Conservation (phyloP, 192 early-diverging fungal species). For the Coemansia sp. region DNA sequence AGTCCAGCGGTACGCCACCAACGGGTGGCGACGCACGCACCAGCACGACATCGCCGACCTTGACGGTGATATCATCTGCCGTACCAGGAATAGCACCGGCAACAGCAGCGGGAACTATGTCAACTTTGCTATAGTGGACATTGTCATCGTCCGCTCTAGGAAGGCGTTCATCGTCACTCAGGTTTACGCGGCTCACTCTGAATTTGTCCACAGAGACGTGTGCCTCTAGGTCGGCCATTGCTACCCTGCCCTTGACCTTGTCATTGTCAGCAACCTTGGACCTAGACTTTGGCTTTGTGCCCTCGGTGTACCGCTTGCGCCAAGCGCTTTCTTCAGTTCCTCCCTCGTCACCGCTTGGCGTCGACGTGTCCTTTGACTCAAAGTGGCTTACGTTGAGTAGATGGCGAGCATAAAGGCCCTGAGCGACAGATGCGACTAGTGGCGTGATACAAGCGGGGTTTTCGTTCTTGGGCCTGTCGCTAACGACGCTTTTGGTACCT, state of each 20-base stretch:
- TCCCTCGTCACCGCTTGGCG: background rate
- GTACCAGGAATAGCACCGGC: background rate
- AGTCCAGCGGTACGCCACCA: constrained; percentile 18
- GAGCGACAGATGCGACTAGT: constrained; percentile 48
- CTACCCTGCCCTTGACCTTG: constrained; percentile 35
- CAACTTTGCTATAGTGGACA: constrained; percentile 26
- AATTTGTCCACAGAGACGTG: constrained; percentile 21
- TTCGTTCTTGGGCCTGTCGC: constrained; percentile 38
- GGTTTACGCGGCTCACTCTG: constrained; percentile 2
- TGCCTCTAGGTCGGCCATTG: constrained; percentile 25
- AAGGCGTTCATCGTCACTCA: constrained; percentile 6
- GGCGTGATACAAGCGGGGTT: constrained; percentile 53
- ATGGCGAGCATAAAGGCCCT: constrained; percentile 50
- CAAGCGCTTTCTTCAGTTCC: constrained; percentile 6
- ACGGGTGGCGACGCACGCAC: constrained; percentile 16
- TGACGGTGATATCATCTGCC: constrained; percentile 19
- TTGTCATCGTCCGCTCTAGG: constrained; percentile 15
- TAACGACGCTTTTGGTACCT: constrained; percentile 3
- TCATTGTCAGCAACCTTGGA: constrained; percentile 16
- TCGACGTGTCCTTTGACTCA: constrained; percentile 4
- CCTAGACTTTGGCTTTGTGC: constrained; percentile 14
- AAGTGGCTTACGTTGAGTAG: constrained; percentile 41
- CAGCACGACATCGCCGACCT: constrained; percentile 41
- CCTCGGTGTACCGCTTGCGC: constrained; percentile 35
- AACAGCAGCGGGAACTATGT: constrained; percentile 24